phyloP scores from a whole-genome alignment of 2,329 filamentous ascomycete genomes.

The Kalaharituber pfeilii region DNA sequence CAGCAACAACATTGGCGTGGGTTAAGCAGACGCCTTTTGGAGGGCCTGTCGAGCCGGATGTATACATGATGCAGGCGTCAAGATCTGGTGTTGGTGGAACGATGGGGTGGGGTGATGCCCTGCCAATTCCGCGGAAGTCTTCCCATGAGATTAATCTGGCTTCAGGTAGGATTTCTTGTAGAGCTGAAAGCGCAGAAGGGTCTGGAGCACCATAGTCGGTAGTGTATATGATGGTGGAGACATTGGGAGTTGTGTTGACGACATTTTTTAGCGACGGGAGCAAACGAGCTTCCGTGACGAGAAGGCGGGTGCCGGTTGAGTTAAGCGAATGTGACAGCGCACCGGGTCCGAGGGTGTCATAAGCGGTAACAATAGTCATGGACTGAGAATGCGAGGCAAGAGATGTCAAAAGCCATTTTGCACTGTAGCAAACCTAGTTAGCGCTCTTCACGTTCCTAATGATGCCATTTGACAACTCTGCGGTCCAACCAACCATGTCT shows the following conservation, averaged over 20 bases:
- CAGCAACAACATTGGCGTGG: not conserved
- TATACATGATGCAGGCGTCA: slow-evolving; percentile 72
- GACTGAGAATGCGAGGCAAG: not conserved
- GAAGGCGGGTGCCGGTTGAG: not conserved
- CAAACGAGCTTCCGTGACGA: not conserved
- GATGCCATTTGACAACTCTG: not conserved
- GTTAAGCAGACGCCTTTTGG: slow-evolving; percentile 56
- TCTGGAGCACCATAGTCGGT: not conserved
- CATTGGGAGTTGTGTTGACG: not conserved
- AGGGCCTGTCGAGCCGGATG: slow-evolving; percentile 72
- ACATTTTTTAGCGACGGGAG: not conserved
- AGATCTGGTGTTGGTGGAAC: not conserved
- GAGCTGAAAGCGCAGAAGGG: not conserved
- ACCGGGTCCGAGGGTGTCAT: not conserved
- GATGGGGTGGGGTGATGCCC: not conserved
- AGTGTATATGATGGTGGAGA: not conserved
- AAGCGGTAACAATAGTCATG: not conserved
- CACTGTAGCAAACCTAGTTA: not conserved
- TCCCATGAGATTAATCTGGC: not conserved
- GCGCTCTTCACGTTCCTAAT: not conserved
- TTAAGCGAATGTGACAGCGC: not conserved
- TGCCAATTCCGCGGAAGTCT: not conserved
- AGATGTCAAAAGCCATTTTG: not conserved
- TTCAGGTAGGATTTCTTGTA: not conserved
- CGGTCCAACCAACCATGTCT: not conserved